Percentiles rank a stretch among this genome's conserved stretches.
Conservation (phyloP, 2,329 filamentous ascomycete genomes). For the Periconia sp. region DNA sequence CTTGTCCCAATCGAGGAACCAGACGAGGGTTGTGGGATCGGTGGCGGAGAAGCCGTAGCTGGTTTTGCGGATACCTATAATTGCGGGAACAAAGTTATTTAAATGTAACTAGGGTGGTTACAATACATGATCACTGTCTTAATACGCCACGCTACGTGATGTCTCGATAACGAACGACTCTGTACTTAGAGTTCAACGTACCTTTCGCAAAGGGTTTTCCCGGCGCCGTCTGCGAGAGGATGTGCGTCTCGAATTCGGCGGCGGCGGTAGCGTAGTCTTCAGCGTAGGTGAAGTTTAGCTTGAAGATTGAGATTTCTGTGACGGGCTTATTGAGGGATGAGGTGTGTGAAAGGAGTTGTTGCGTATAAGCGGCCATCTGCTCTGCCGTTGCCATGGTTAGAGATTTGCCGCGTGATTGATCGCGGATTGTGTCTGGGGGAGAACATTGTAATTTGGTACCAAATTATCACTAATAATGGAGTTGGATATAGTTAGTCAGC, state of each 20-base stretch:
- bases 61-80: neutral
- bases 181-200: too few relatives aligned
- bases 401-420: neutral
- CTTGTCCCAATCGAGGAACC: conserved; percentile 8
- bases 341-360: neutral
- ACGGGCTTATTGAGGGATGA: conserved; percentile 5
- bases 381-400: conserved; percentile 2
- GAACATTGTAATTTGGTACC: too few relatives aligned
- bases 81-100: too few relatives aligned
- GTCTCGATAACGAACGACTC: too few relatives aligned
- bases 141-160: too few relatives aligned
- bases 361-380: conserved; percentile 4
- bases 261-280: neutral
- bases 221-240: neutral
- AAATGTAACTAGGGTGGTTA: too few relatives aligned
- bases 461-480: too few relatives aligned
- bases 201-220: too few relatives aligned
- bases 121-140: too few relatives aligned
- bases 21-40: neutral
- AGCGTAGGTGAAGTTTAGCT: neutral
- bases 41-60: conserved; percentile 2
- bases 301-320: conserved; percentile 5
- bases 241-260: conserved; percentile 1
- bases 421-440: neutral
- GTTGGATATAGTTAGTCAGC: too few relatives aligned